Evolutionary conservation across 2,329 filamentous ascomycete genomes (phyloP).

Genomic region (Paecilomyces formosus): DNA sequence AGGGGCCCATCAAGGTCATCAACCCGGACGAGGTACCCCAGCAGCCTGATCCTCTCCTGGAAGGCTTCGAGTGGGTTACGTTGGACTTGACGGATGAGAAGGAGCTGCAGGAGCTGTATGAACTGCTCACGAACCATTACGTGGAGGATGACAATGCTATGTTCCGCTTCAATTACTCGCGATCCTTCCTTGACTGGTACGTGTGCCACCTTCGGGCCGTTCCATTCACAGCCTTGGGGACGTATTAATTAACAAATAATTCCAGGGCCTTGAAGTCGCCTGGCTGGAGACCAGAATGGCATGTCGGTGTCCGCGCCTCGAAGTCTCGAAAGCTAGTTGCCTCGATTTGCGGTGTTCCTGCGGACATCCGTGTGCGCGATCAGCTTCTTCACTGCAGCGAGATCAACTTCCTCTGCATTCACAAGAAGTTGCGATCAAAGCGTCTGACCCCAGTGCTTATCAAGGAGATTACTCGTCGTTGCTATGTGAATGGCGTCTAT

Average conservation of each 20-base stretch:
- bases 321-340: slow-evolving; percentile 83
- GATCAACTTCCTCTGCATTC: slow-evolving; percentile 96
- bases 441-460: slow-evolving; percentile 89
- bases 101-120: slow-evolving; percentile 82
- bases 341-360: slow-evolving; percentile 90
- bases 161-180: slow-evolving; percentile 95
- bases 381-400: slow-evolving; percentile 73
- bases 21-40: slow-evolving; percentile 71
- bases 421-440: slow-evolving; percentile 95
- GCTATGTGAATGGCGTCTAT: slow-evolving; percentile 78
- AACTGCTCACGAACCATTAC: slow-evolving; percentile 86
- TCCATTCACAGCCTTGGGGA: background rate
- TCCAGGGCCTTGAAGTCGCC: slow-evolving; percentile 84
- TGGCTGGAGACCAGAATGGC: slow-evolving; percentile 90
- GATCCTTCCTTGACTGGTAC: slow-evolving; percentile 81
- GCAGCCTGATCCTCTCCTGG: slow-evolving; percentile 65
- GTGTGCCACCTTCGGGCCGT: background rate
- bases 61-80: slow-evolving; percentile 89
- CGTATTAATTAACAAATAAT: background rate
- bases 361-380: slow-evolving; percentile 70
- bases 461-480: slow-evolving; percentile 92
- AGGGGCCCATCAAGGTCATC: slow-evolving; percentile 78
- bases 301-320: slow-evolving; percentile 81
- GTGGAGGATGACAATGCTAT: slow-evolving; percentile 96
- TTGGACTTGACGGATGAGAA: slow-evolving; percentile 74